These are phyloP conservation scores for Capronia americana DNA, from an alignment of 2,329 filamentous ascomycete genomes.

Conservation along the genomic window DNA sequence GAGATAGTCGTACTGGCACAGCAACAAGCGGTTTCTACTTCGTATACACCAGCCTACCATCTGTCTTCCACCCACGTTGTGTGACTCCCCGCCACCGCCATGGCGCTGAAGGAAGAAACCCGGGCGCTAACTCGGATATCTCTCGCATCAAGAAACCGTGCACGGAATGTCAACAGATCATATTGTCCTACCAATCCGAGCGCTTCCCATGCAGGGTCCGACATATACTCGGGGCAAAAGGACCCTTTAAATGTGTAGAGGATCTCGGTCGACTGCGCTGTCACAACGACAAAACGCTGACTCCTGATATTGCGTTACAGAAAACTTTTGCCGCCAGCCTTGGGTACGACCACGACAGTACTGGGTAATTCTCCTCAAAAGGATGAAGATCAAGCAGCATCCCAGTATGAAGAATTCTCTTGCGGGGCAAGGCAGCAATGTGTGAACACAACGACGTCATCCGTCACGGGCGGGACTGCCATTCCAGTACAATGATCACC, in stretches of 20 bases:
- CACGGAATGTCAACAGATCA: background rate
- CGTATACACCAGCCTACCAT: background rate
- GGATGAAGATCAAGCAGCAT: background rate
- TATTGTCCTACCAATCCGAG: background rate
- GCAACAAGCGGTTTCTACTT: background rate
- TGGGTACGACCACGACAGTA: background rate
- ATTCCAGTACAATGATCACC: conserved; percentile 27
- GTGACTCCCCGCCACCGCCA: conserved; percentile 7
- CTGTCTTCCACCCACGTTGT: background rate
- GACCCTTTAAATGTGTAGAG: background rate
- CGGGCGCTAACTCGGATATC: too few species aligned
- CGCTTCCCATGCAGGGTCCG: background rate
- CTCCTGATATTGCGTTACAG: background rate
- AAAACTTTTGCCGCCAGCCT: background rate
- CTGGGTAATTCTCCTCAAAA: background rate
- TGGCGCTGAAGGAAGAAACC: conserved; percentile 9
- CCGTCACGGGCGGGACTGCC: conserved; percentile 15
- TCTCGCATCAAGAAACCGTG: background rate
- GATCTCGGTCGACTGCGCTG: background rate
- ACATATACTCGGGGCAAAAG: background rate
- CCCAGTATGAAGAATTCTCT: background rate
- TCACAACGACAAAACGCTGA: background rate
- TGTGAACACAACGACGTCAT: conserved; percentile 29
- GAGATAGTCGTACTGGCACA: background rate
- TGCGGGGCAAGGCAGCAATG: background rate